A percentile compares a stretch with the other conserved stretches of the same genome.
Evolutionary conservation across 2,329 filamentous ascomycete species (phyloP).

Genomic region (Huntiella abstrusa): DNA sequence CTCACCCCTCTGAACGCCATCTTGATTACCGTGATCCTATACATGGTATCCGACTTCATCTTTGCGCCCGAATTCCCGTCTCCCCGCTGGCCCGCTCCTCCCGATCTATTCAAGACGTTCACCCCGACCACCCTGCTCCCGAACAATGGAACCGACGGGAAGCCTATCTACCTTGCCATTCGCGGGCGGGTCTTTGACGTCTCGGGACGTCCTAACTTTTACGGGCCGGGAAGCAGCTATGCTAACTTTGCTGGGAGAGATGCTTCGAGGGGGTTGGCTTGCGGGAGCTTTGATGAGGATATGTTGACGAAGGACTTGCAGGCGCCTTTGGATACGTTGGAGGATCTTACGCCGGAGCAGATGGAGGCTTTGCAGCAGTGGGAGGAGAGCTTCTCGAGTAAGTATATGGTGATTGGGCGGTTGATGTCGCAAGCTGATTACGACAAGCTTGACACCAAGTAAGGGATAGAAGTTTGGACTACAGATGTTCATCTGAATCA

Average conservation of each 20-base stretch:
- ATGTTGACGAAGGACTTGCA: conserved; percentile 88
- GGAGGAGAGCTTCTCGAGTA: conserved; percentile 84
- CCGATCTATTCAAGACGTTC: conserved; percentile 48
- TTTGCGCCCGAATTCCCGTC: conserved; percentile 20
- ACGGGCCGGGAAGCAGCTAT: conserved; percentile 88
- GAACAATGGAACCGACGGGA: conserved; percentile 57
- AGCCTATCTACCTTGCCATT: conserved; percentile 77
- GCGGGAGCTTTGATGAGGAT: conserved; percentile 80
- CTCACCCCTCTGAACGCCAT: conserved; percentile 45
- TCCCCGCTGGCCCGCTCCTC: conserved; percentile 27
- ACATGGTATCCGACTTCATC: conserved; percentile 24
- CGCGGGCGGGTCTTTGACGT: conserved; percentile 87
- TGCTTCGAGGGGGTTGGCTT: conserved; percentile 71
- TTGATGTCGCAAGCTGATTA: conserved; percentile 40
- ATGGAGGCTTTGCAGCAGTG: conserved; percentile 70
- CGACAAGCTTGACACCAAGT: conserved; percentile 13
- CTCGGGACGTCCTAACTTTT: conserved; percentile 71
- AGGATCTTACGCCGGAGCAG: conserved; percentile 54
- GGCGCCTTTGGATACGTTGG: conserved; percentile 59
- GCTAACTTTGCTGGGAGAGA: conserved; percentile 91
- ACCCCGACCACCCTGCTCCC: conserved; percentile 67
- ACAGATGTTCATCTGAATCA: too few relatives aligned
- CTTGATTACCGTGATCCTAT: conserved; percentile 35
- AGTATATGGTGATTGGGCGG: conserved; percentile 87
- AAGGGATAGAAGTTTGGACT: conserved; percentile 9